These are phyloP conservation scores for Rhodosorus marinus DNA, from an alignment of 23 red algal species.

Conservation along the genomic window DNA sequence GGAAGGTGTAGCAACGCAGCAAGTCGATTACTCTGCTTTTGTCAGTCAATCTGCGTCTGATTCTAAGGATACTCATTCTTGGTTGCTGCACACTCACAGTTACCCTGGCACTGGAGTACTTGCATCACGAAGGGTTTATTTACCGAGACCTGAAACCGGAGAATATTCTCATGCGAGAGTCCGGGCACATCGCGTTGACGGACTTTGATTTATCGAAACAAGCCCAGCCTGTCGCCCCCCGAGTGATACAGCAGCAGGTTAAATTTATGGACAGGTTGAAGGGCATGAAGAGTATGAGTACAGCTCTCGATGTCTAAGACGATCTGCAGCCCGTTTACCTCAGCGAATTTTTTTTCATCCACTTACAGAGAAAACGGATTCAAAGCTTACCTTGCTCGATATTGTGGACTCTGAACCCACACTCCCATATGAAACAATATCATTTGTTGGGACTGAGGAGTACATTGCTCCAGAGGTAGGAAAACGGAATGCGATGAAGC, in stretches of 20 bases:
- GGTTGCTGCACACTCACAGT: no score
- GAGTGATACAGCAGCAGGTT: constrained; percentile 6
- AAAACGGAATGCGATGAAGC: no score
- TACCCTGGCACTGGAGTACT: constrained; percentile 38
- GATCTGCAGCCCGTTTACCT: no score
- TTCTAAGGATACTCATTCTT: no score
- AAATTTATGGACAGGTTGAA: constrained; percentile 21
- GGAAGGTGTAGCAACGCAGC: no score
- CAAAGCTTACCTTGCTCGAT: background rate
- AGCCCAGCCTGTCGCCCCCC: constrained; percentile 17
- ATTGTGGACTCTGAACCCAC: constrained; percentile 17
- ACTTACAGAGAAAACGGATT: background rate
- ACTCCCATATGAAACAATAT: constrained; percentile 1
- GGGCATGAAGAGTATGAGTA: background rate
- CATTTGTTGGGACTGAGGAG: constrained; percentile 50
- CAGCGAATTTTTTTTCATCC: background rate
- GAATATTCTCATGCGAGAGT: constrained; percentile 45
- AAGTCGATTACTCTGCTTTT: no score
- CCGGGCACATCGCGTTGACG: constrained; percentile 30
- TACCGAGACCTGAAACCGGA: constrained; percentile 52
- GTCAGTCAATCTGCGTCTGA: no score
- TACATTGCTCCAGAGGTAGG: constrained; percentile 45
- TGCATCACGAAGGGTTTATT: constrained; percentile 47
- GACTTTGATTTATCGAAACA: constrained; percentile 42
- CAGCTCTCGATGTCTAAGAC: background rate